A percentile compares a stretch with the other conserved stretches of the same genome.
These are phyloP conservation scores for Aspergillus tubingensis DNA, from an alignment of 2,329 filamentous ascomycete genomes.

Conservation along the genomic window DNA sequence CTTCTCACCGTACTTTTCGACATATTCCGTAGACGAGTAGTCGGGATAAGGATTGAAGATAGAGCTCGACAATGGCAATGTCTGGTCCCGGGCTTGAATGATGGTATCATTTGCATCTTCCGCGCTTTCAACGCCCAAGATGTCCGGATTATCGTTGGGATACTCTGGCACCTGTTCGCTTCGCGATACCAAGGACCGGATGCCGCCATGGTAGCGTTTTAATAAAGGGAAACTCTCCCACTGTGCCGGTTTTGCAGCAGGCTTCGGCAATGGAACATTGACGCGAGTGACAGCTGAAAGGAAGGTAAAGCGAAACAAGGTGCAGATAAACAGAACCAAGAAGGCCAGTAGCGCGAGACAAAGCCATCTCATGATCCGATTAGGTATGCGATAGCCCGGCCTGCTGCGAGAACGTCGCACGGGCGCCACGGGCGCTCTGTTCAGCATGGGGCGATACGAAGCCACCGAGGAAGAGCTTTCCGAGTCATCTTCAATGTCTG, in stretches of 20 bases:
- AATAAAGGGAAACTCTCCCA: slow-evolving; percentile 89
- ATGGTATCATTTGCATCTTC: slow-evolving; percentile 32
- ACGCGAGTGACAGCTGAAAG: slow-evolving; percentile 32
- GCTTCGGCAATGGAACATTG: slow-evolving; percentile 54
- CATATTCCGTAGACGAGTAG: slow-evolving; percentile 60
- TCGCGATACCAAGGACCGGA: slow-evolving; percentile 68
- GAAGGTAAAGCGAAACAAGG: slow-evolving; percentile 72
- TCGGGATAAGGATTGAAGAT: slow-evolving; percentile 70
- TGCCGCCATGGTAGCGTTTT: slow-evolving; percentile 84
- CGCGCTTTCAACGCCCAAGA: slow-evolving; percentile 51
- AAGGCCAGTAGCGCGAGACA: slow-evolving; percentile 69
- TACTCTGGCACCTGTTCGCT: slow-evolving; percentile 77
- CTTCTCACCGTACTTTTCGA: slow-evolving; percentile 59
- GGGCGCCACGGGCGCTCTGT: slow-evolving; percentile 28
- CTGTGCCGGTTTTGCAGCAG: slow-evolving; percentile 62
- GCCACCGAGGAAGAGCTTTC: slow-evolving; percentile 50
- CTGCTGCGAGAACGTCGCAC: slow-evolving; percentile 30
- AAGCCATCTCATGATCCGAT: slow-evolving; percentile 74
- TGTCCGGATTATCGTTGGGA: slow-evolving; percentile 63
- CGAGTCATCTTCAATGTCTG: slow-evolving; percentile 33
- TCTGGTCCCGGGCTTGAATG: slow-evolving; percentile 27
- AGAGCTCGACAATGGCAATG: slow-evolving; percentile 49
- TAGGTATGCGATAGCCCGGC: slow-evolving; percentile 63
- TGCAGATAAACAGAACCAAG: slow-evolving; percentile 75
- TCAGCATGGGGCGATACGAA: slow-evolving; percentile 53